phyloP scores from a whole-genome alignment of 1,139 yeast species.

The Entelexis paramagnoliae region DNA sequence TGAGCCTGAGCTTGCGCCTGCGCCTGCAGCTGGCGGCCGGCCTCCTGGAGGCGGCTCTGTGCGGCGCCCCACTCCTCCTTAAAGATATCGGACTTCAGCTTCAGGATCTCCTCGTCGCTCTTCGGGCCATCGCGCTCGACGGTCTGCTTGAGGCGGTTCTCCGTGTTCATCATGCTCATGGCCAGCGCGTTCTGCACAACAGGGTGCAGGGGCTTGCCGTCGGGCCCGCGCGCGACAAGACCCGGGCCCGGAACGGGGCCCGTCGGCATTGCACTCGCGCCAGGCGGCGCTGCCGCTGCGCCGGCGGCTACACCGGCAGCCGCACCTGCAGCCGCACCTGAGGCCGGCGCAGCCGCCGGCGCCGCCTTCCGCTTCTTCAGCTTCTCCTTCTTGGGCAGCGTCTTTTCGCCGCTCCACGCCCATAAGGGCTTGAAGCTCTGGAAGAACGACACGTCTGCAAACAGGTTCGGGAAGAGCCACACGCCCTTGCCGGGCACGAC shows the following conservation, averaged over 20 bases:
- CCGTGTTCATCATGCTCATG: constrained; percentile 10
- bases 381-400: constrained; percentile 28
- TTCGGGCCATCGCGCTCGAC: constrained; percentile 14
- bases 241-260: constrained; percentile 2
- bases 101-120: constrained; percentile 12
- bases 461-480: constrained; percentile 93
- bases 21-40: constrained; percentile 3
- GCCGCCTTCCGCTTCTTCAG: constrained; percentile 25
- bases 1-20: constrained; percentile 7
- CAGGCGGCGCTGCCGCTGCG: background rate
- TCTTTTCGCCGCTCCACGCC: constrained; percentile 58
- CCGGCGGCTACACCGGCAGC: background rate
- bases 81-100: constrained; percentile 12
- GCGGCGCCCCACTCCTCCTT: constrained; percentile 20
- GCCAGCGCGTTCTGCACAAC: constrained; percentile 18
- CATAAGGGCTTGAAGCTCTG: constrained; percentile 86
- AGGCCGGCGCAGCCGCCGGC: constrained; percentile 9
- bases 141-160: constrained; percentile 14
- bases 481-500: constrained; percentile 57
- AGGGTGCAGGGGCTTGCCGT: constrained; percentile 13
- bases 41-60: constrained; percentile 14
- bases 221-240: constrained; percentile 3
- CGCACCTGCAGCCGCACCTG: background rate
- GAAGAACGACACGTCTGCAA: constrained; percentile 88
- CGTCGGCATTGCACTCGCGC: background rate